A percentile compares a stretch with the other conserved stretches of the same genome.
Conservation (phyloP, 2,329 filamentous ascomycete genomes). For the Ophiostoma tasmaniense region DNA sequence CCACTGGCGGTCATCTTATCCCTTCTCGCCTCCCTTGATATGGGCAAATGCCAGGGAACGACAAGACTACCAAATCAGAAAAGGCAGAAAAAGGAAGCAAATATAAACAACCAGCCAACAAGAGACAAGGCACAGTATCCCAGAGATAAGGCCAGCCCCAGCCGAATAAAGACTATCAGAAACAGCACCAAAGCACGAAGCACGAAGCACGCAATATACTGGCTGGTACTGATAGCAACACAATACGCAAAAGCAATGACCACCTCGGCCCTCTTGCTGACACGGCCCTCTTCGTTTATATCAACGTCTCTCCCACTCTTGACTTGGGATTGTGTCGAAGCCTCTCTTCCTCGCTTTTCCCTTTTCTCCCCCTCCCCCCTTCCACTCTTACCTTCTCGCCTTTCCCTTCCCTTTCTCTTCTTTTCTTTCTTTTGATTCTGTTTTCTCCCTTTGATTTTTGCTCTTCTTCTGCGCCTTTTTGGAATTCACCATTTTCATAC, state of each 20-base stretch:
- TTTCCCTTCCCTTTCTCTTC: neutral
- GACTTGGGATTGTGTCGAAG: neutral
- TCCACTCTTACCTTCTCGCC: neutral
- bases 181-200: neutral
- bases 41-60: neutral
- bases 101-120: neutral
- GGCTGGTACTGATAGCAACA: neutral
- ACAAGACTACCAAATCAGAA: neutral
- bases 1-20: neutral
- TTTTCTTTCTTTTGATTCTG: neutral
- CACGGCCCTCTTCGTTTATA: conserved; percentile 1
- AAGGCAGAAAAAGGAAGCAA: neutral
- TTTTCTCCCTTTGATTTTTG: neutral
- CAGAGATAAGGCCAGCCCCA: conserved; percentile 4
- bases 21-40: neutral
- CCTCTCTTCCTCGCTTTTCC: neutral
- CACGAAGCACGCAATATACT: neutral
- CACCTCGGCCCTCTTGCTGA: neutral
- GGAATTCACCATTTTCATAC: too few species aligned
- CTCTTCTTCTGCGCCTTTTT: neutral
- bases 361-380: neutral
- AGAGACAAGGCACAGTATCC: neutral
- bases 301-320: neutral
- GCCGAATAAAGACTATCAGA: neutral
- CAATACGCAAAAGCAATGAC: neutral